Percentiles rank a stretch among this genome's conserved stretches.
These are phyloP conservation scores for Cytospora mali DNA, from an alignment of 2,329 filamentous ascomycete species.

Conservation along the genomic window DNA sequence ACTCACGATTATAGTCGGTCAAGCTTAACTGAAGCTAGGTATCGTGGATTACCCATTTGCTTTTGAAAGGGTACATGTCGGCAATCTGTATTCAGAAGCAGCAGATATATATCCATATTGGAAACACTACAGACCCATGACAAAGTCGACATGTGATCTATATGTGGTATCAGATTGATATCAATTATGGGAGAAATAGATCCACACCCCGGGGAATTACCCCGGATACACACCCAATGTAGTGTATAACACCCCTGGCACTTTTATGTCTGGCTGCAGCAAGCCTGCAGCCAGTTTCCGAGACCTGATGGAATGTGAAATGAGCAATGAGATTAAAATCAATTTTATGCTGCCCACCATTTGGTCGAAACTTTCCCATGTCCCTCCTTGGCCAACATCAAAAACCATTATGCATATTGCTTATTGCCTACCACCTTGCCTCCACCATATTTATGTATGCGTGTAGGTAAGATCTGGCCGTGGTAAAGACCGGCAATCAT, in stretches of 20 bases:
- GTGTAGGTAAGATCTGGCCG: background rate
- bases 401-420: background rate
- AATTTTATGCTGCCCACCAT: background rate
- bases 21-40: background rate
- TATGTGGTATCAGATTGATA: conserved; percentile 15
- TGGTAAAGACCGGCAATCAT: conserved; percentile 1
- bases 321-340: background rate
- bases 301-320: conserved; percentile 4
- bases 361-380: background rate
- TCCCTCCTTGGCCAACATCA: background rate
- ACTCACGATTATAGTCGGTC: background rate
- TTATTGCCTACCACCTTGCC: too few species aligned
- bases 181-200: conserved; percentile 14
- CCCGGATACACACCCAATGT: conserved; percentile 9
- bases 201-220: conserved; percentile 16
- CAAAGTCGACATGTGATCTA: background rate
- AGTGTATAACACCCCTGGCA: conserved; percentile 14
- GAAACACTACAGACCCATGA: background rate
- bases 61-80: background rate
- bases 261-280: conserved; percentile 16
- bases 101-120: background rate
- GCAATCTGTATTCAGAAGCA: background rate
- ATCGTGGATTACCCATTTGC: background rate
- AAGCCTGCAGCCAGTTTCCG: conserved; percentile 15
- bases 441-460: too few species aligned